Percentiles rank a stretch among this genome's conserved stretches.
These are phyloP conservation scores for Ophiocordyceps camponoti-saundersi DNA, from an alignment of 2,329 filamentous ascomycete species.

Conservation along the genomic window DNA sequence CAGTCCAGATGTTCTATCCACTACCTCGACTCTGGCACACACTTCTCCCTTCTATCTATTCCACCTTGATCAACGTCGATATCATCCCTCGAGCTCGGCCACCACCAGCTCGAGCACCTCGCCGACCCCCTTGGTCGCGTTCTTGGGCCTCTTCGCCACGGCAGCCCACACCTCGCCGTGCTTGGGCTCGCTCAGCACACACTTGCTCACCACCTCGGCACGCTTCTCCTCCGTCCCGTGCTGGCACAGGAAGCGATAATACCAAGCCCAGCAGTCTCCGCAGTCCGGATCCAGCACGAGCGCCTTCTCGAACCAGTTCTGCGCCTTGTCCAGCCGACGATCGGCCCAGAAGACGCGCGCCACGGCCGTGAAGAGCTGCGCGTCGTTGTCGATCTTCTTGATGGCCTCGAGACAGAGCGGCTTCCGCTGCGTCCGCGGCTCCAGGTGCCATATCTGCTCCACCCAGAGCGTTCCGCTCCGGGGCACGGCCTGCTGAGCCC, in stretches of 20 bases:
- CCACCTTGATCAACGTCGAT: neutral
- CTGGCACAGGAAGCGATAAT: conserved; percentile 81
- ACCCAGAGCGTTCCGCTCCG: conserved; percentile 78
- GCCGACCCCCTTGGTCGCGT: conserved; percentile 57
- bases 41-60: no score
- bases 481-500: conserved; percentile 80
- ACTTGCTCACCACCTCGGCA: conserved; percentile 67
- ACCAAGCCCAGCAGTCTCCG: conserved; percentile 97
- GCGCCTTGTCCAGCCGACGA: conserved; percentile 78
- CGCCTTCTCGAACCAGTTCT: conserved; percentile 95
- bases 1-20: neutral
- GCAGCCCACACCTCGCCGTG: conserved; percentile 88
- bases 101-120: conserved; percentile 73
- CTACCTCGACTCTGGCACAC: neutral
- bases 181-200: conserved; percentile 65
- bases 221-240: conserved; percentile 92
- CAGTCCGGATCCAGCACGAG: conserved; percentile 71
- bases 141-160: conserved; percentile 71
- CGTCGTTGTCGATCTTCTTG: conserved; percentile 89
- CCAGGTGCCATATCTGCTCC: conserved; percentile 91
- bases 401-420: conserved; percentile 84
- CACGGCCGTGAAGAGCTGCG: conserved; percentile 75
- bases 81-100: conserved; percentile 19
- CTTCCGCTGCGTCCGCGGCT: conserved; percentile 81
- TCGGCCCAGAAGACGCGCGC: conserved; percentile 95